Evolutionary conservation across 2,329 filamentous ascomycete species (phyloP).

Genomic region (Talaromyces sp.): DNA sequence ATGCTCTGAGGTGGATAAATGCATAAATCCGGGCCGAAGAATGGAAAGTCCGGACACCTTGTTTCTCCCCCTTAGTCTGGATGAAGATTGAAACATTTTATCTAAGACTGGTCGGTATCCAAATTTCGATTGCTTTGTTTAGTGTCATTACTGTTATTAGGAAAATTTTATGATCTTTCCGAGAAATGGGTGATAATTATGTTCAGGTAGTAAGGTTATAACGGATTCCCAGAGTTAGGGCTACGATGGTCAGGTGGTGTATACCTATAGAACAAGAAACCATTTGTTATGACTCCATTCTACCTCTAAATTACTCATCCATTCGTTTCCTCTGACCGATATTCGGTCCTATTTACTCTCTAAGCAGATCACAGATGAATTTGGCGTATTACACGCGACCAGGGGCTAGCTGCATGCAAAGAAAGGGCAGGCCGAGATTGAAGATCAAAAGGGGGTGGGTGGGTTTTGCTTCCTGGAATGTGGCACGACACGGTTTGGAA

Average conservation of each 20-base stretch:
- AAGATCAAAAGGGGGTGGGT: neutral
- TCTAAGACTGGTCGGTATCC: neutral
- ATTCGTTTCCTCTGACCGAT: no score
- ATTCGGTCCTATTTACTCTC: no score
- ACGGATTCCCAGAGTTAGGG: neutral
- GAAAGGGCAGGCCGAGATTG: neutral
- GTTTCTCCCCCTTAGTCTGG: neutral
- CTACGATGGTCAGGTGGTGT: neutral
- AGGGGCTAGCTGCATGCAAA: neutral
- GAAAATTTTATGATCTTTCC: neutral
- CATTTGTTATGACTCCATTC: no score
- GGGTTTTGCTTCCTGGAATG: neutral
- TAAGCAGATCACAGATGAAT: neutral
- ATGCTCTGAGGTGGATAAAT: neutral
- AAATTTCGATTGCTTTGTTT: neutral
- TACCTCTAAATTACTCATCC: no score
- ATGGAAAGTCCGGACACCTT: neutral
- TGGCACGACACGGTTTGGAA: neutral
- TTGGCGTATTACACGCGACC: neutral
- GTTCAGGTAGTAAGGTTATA: neutral
- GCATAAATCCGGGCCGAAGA: neutral
- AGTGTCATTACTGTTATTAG: neutral
- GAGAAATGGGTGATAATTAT: neutral
- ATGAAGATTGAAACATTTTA: constrained; percentile 2
- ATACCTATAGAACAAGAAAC: no score